Percentiles rank a stretch among this genome's conserved stretches.
Conservation (phyloP, 1,284 basidiomycete genomes). For the Wallemia ichthyophaga region DNA sequence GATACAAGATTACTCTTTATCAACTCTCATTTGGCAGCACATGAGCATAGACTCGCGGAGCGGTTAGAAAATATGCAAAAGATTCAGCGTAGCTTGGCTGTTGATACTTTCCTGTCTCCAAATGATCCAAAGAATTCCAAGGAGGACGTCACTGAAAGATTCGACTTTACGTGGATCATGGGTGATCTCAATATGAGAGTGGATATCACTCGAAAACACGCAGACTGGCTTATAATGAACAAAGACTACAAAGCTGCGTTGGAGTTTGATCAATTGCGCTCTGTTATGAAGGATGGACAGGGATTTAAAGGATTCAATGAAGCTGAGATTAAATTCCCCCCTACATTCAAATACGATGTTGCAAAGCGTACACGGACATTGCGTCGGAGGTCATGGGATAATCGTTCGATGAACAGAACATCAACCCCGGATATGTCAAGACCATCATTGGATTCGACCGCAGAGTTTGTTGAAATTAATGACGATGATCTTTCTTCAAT, state of each 20-base stretch:
- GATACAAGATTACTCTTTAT: conserved; percentile 46
- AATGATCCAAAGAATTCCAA: conserved; percentile 30
- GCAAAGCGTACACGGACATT: conserved; percentile 16
- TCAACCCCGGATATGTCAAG: conserved; percentile 1
- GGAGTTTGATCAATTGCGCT: conserved; percentile 43
- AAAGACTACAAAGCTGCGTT: conserved; percentile 12
- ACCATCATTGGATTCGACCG: not conserved
- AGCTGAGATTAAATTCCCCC: conserved; percentile 37
- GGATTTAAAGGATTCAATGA: conserved; percentile 32
- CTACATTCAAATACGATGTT: conserved; percentile 61
- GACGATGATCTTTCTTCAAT: not conserved
- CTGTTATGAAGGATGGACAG: conserved; percentile 29
- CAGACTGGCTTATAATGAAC: conserved; percentile 23
- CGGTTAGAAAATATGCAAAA: conserved; percentile 38
- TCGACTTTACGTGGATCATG: conserved; percentile 50
- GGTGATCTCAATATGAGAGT: conserved; percentile 23
- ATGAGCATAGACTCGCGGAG: conserved; percentile 35
- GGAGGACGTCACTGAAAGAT: conserved; percentile 51
- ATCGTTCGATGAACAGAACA: not conserved
- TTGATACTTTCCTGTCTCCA: conserved; percentile 25
- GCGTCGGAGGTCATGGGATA: conserved; percentile 10
- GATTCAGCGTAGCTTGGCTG: conserved; percentile 22
- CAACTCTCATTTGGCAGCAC: conserved; percentile 64
- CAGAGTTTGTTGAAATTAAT: conserved; percentile 1
- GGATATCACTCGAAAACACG: conserved; percentile 15